Conservation (phyloP, 2,329 filamentous ascomycete genomes). For the Hymenoscyphus repandus region DNA sequence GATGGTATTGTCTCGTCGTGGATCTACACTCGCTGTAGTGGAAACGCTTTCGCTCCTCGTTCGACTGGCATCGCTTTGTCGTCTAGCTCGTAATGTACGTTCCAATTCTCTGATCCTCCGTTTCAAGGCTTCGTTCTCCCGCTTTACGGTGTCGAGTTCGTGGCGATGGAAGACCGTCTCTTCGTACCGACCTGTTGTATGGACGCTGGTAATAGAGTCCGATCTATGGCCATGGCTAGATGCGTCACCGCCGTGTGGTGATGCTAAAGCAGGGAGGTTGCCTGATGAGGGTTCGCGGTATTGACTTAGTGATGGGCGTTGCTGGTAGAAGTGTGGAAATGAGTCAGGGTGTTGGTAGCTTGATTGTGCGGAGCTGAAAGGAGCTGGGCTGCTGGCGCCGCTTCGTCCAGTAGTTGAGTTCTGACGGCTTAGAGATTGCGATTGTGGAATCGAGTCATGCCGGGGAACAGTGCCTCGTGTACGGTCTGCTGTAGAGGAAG, state of each 20-base stretch:
- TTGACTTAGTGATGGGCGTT: slow-evolving; percentile 20
- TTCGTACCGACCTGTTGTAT: slow-evolving; percentile 55
- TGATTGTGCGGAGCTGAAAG: slow-evolving; percentile 16
- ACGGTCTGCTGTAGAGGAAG: slow-evolving; percentile 32
- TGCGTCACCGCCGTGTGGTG: slow-evolving; percentile 1
- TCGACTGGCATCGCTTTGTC: slow-evolving; percentile 38
- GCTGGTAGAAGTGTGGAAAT: slow-evolving; percentile 27
- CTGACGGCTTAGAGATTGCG: slow-evolving; percentile 27
- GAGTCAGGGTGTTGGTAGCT: slow-evolving; percentile 28
- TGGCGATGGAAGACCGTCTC: slow-evolving; percentile 55
- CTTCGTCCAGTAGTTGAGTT: slow-evolving; percentile 29
- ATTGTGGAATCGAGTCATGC: slow-evolving; percentile 24
- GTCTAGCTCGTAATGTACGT: slow-evolving; percentile 37
- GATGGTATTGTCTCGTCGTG: slow-evolving; percentile 15
- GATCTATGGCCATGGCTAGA: slow-evolving; percentile 5
- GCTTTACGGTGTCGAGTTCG: slow-evolving; percentile 56
- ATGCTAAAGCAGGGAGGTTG: slow-evolving; percentile 5
- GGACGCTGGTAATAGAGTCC: slow-evolving; percentile 39
- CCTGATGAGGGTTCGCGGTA: slow-evolving; percentile 25
- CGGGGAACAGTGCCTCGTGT: slow-evolving; percentile 18
- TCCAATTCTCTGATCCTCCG: slow-evolving; percentile 58
- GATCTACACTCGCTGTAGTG: slow-evolving; percentile 43
- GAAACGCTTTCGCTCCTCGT: slow-evolving; percentile 49
- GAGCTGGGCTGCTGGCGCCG: slow-evolving; percentile 28
- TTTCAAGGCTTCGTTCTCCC: slow-evolving; percentile 59